phyloP scores from a whole-genome alignment of 495 filamentous ascomycete species.

The Aspergillus conjunctus region DNA sequence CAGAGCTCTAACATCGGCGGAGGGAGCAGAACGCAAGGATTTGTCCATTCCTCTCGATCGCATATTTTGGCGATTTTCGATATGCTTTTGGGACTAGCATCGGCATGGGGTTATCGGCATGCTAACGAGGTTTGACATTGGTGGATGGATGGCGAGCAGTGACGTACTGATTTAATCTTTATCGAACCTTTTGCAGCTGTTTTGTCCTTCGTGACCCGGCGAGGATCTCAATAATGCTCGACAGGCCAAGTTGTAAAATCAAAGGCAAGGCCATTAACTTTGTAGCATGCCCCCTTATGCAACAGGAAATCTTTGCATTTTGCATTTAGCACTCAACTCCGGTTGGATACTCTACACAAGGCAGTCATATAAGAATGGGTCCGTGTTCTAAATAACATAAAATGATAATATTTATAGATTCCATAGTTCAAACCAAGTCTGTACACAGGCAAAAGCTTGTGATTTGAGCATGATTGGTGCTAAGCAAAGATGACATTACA shows the following conservation, averaged over 20 bases:
- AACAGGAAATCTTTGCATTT: conserved; percentile 1
- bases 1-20: background rate
- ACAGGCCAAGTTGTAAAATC: background rate
- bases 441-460: no score
- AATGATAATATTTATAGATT: background rate
- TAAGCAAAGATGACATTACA: no score
- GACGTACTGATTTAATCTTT: background rate
- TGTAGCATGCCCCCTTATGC: background rate
- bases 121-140: background rate
- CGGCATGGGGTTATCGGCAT: background rate
- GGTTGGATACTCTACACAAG: background rate
- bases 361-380: background rate
- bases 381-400: background rate
- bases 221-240: conserved; percentile 1
- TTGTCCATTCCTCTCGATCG: background rate
- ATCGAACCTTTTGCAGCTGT: background rate
- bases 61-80: background rate
- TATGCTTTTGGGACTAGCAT: background rate
- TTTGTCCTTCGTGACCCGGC: background rate
- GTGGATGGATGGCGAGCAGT: background rate
- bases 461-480: no score
- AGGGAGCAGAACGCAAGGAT: background rate
- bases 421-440: no score
- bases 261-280: no score
- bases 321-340: background rate